These are phyloP conservation scores for Solanum chiquidenum DNA, from an alignment of 257 asterid species.

Conservation along the genomic window DNA sequence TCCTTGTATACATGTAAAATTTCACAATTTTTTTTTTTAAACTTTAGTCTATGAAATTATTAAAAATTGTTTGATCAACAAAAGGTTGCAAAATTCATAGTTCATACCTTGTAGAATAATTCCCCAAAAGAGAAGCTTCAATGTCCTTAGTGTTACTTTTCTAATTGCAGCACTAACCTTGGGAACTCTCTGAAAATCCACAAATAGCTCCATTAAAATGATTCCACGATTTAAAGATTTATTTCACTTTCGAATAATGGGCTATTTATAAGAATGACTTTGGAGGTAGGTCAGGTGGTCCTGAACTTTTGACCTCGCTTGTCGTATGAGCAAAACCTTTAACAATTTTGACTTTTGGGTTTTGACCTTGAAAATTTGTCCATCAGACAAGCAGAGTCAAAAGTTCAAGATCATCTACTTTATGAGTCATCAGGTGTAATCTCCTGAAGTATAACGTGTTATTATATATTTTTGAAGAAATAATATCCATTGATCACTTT, in stretches of 20 bases:
- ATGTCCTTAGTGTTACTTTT: conserved; percentile 56
- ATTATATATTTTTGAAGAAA: neutral
- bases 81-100: neutral
- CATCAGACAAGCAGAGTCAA: neutral
- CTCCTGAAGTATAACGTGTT: neutral
- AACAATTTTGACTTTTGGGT: neutral
- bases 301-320: neutral
- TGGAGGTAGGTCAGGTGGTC: neutral
- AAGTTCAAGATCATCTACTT: neutral
- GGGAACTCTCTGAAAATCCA: conserved; percentile 40
- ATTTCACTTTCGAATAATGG: neutral
- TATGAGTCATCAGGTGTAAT: neutral
- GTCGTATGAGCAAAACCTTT: neutral
- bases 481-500: neutral
- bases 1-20: neutral
- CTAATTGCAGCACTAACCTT: conserved; percentile 31
- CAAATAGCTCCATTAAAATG: neutral
- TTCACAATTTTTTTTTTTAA: too few species aligned
- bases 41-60: neutral
- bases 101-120: conserved; percentile 60
- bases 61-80: neutral
- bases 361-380: neutral
- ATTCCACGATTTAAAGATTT: neutral
- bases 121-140: conserved; percentile 87
- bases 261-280: neutral